Evolutionary conservation across 768 basidiomycete genomes (phyloP).

Genomic region (Leccinum uliginosum): DNA sequence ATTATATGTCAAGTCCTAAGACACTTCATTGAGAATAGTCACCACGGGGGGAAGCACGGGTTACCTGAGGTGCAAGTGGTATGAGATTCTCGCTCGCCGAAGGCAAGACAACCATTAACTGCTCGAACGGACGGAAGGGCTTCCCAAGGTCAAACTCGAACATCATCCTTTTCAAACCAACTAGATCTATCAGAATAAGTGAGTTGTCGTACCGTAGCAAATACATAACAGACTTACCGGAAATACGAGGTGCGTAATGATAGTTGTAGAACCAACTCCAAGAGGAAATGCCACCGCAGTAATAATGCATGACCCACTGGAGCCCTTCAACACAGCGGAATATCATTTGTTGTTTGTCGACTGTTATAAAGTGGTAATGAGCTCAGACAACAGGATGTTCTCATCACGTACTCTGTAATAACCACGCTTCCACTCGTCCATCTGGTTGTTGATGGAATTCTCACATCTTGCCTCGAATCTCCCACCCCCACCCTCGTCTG

Average conservation of each 20-base stretch:
- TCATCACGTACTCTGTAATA: conserved; percentile 84
- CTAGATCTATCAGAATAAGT: conserved; percentile 43
- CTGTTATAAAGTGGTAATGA: conserved; percentile 36
- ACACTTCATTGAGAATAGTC: not conserved
- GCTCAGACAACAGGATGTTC: not conserved
- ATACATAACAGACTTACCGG: conserved; percentile 50
- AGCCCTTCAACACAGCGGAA: conserved; percentile 89
- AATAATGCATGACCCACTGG: conserved; percentile 99
- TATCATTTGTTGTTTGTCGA: conserved; percentile 63
- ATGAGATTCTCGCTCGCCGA: conserved; percentile 86
- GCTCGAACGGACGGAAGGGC: conserved; percentile 92
- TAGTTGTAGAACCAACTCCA: conserved; percentile 99
- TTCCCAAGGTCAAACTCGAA: conserved; percentile 84
- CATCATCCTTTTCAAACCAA: conserved; percentile 65
- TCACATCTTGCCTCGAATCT: conserved; percentile 80
- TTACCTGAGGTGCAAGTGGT: conserved; percentile 78
- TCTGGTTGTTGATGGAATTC: conserved; percentile 67
- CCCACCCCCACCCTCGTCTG: too few species aligned
- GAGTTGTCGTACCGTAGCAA: not conserved
- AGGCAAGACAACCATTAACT: conserved; percentile 97
- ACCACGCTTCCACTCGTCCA: conserved; percentile 86
- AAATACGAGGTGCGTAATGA: conserved; percentile 95
- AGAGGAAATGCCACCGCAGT: conserved; percentile 93
- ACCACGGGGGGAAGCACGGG: not conserved
- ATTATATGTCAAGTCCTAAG: conserved; percentile 85